Evolutionary conservation across 305 asterid species (phyloP).

Genomic region (Rubia peregrina): DNA sequence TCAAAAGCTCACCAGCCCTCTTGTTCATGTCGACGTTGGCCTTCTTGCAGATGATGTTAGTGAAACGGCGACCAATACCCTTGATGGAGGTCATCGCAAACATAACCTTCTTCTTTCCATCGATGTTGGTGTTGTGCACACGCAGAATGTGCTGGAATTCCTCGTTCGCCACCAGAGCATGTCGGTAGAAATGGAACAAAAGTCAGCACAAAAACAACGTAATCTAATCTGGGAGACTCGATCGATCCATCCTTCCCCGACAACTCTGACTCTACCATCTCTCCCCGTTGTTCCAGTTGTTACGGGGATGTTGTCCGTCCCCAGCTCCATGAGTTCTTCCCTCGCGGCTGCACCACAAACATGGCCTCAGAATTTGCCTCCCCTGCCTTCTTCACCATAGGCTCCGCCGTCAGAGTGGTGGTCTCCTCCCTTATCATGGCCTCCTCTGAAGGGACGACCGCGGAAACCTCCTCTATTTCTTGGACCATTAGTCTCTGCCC

Average conservation of each 20-base stretch:
- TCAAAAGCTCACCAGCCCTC: slow-evolving; percentile 83
- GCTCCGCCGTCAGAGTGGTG: not conserved
- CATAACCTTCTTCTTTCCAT: slow-evolving; percentile 83
- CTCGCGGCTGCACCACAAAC: not conserved
- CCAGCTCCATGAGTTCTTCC: not conserved
- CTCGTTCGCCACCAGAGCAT: slow-evolving; percentile 71
- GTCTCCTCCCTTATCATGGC: slow-evolving; percentile 19
- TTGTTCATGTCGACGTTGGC: slow-evolving; percentile 88
- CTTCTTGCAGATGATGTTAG: slow-evolving; percentile 75
- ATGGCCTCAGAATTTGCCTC: not conserved
- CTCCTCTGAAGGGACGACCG: slow-evolving; percentile 16
- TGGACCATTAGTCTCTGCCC: slow-evolving; percentile 13
- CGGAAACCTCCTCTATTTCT: slow-evolving; percentile 21
- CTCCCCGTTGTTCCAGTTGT: slow-evolving; percentile 7
- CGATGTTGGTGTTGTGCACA: slow-evolving; percentile 78
- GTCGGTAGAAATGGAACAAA: not conserved
- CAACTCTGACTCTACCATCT: not conserved
- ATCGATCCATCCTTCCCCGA: not conserved
- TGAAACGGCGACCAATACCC: slow-evolving; percentile 87
- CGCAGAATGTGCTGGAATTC: slow-evolving; percentile 89
- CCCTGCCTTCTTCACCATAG: slow-evolving; percentile 3
- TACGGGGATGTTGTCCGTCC: not conserved
- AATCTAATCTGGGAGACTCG: not conserved
- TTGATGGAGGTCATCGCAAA: slow-evolving; percentile 79
- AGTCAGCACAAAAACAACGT: not conserved